Evolutionary conservation across 352 stramenopile genomes (phyloP).

Genomic region (Phytophthora idaei): DNA sequence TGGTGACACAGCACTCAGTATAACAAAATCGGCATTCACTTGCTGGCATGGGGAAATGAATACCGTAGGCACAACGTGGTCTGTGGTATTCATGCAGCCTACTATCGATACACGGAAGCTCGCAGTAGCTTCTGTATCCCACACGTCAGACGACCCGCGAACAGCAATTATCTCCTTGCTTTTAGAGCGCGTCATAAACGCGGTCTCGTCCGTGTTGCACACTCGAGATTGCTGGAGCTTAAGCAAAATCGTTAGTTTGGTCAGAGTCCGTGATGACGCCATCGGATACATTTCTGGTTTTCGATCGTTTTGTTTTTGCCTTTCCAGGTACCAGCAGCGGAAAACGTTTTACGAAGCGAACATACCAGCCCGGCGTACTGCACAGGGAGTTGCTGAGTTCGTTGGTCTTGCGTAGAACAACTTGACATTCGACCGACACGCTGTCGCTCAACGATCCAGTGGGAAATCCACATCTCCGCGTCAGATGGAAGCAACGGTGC

Average conservation of each 20-base stretch:
- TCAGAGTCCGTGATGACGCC: not conserved
- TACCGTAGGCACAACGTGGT: not conserved
- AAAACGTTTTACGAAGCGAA: not conserved
- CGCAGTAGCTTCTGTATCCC: not conserved
- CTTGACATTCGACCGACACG: not conserved
- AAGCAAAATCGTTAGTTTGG: not conserved
- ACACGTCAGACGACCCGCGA: not conserved
- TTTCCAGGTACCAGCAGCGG: not conserved
- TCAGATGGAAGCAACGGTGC: not conserved
- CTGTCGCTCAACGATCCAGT: not conserved
- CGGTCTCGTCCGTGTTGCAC: not conserved
- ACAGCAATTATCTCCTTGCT: not conserved
- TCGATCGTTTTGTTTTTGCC: not conserved
- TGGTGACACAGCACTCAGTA: not conserved
- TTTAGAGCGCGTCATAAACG: not conserved
- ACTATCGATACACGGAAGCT: not conserved
- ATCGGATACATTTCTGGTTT: not conserved
- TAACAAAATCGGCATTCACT: not conserved
- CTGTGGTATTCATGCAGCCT: not conserved
- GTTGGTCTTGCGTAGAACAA: not conserved
- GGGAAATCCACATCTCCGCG: not conserved
- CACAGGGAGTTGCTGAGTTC: not conserved
- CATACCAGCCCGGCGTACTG: not conserved
- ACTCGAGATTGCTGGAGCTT: not conserved
- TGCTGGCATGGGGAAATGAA: not conserved